Conservation (phyloP, 2,329 filamentous ascomycete genomes). For the Ascosphaera aggregata region DNA sequence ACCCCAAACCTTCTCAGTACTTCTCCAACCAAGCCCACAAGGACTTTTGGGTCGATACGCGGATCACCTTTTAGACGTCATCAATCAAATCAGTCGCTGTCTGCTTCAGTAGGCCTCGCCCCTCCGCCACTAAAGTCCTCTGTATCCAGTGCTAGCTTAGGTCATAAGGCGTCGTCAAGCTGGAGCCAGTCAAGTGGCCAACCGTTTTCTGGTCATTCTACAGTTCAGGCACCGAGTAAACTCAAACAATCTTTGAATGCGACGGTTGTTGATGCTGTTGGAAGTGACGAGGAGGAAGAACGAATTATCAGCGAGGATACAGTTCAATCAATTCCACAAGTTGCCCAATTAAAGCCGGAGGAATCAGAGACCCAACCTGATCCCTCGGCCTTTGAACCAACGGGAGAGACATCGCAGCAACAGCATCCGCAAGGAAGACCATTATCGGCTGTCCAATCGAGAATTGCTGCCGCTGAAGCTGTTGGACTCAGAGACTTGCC, state of each 20-base stretch:
- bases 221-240: neutral
- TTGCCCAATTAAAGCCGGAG: neutral
- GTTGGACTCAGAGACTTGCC: neutral
- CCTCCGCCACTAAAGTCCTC: neutral
- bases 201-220: neutral
- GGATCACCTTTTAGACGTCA: neutral
- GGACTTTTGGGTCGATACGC: neutral
- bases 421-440: neutral
- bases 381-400: neutral
- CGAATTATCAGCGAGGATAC: neutral
- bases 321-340: neutral
- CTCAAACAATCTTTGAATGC: neutral
- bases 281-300: neutral
- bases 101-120: neutral
- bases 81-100: neutral
- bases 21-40: neutral
- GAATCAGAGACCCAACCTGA: neutral
- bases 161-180: neutral
- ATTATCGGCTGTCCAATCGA: neutral
- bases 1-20: neutral
- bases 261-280: neutral
- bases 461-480: neutral
- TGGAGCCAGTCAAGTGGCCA: neutral
- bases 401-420: neutral
- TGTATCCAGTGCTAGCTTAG: neutral